Conservation (phyloP, 2,329 filamentous ascomycete genomes). For the Penicillium sclerotiorum region DNA sequence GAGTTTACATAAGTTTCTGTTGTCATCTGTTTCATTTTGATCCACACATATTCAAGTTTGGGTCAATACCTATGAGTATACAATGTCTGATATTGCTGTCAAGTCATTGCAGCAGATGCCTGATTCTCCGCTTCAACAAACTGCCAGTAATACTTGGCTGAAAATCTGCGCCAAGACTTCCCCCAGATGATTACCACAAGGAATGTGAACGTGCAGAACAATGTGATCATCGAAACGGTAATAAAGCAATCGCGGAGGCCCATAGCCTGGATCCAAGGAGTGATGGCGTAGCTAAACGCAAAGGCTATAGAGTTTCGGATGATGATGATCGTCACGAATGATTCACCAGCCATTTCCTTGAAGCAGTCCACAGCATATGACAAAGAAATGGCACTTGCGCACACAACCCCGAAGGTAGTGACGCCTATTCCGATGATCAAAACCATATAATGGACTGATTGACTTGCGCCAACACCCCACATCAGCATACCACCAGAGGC, state of each 20-base stretch:
- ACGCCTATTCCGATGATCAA: constrained; percentile 34
- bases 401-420: constrained; percentile 28
- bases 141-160: too few relatives aligned
- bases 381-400: constrained; percentile 25
- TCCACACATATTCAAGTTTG: too few relatives aligned
- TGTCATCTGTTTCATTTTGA: too few relatives aligned
- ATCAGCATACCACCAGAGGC: constrained; percentile 26
- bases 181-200: too few relatives aligned
- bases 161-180: too few relatives aligned
- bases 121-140: too few relatives aligned
- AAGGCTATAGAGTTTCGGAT: constrained; percentile 43
- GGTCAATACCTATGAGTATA: too few relatives aligned
- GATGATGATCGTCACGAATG: constrained; percentile 39
- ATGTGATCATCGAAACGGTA: too few relatives aligned
- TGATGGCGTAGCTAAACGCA: constrained; percentile 1
- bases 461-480: constrained; percentile 33
- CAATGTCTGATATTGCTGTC: too few relatives aligned
- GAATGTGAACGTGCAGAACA: too few relatives aligned
- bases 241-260: constrained; percentile 18
- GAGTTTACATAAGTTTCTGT: too few relatives aligned
- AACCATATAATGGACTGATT: constrained; percentile 31
- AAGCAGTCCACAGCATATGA: constrained; percentile 33
- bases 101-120: too few relatives aligned
- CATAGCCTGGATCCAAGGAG: not conserved
- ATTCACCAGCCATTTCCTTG: constrained; percentile 31